phyloP scores from a whole-genome alignment of 2,329 filamentous ascomycete genomes.

The Stagonosporopsis tanaceti region DNA sequence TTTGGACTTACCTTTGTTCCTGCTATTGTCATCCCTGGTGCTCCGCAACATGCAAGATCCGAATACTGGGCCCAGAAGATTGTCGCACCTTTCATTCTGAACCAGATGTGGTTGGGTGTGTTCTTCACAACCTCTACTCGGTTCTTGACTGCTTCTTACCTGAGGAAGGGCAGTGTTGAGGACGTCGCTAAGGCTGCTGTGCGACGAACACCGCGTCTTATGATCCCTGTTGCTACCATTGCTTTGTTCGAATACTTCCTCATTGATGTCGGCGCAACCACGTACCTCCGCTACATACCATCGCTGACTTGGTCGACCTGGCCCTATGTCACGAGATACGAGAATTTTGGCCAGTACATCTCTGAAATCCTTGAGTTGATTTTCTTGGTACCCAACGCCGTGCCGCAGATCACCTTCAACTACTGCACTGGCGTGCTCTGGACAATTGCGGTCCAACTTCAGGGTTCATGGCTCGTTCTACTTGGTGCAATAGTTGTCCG shows the following conservation, averaged over 20 bases:
- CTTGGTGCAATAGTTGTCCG: slow-evolving; percentile 54
- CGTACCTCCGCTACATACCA: slow-evolving; percentile 55
- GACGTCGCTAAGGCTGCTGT: slow-evolving; percentile 56
- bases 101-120: slow-evolving; percentile 58
- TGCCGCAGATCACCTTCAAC: slow-evolving; percentile 57
- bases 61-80: slow-evolving; percentile 54
- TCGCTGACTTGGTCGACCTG: slow-evolving; percentile 59
- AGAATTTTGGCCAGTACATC: slow-evolving; percentile 54
- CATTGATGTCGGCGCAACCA: slow-evolving; percentile 54
- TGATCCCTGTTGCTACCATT: slow-evolving; percentile 56
- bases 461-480: slow-evolving; percentile 57
- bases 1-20: slow-evolving; percentile 55
- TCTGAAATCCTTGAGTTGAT: slow-evolving; percentile 56
- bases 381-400: slow-evolving; percentile 59
- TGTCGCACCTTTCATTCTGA: slow-evolving; percentile 55
- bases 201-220: slow-evolving; percentile 54
- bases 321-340: slow-evolving; percentile 54
- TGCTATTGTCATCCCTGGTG: slow-evolving; percentile 49
- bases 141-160: slow-evolving; percentile 54
- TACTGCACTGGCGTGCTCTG: slow-evolving; percentile 61
- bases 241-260: slow-evolving; percentile 58
- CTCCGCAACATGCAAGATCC: slow-evolving; percentile 49
- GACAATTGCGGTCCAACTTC: slow-evolving; percentile 60
- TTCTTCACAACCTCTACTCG: slow-evolving; percentile 60
- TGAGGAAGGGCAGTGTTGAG: slow-evolving; percentile 53